Evolutionary conservation across 805 yeast genomes (phyloP), one percentile per base, ranked within the genome.

Genomic region (Candida insectalens): DNA sequence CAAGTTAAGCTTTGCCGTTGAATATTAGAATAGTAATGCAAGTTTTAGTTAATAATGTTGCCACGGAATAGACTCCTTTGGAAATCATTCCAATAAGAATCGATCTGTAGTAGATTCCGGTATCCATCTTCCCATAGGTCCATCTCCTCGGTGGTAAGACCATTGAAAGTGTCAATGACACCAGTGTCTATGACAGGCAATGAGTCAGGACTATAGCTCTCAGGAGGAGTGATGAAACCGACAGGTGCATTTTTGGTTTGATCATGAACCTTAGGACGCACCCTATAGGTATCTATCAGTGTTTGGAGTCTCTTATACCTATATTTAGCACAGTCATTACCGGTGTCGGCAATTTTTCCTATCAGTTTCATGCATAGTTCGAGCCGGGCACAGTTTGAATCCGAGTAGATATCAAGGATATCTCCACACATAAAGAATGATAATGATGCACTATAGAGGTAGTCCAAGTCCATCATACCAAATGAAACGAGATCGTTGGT

Each of bases 391-490:
- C 30, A 30, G 20, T 45, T 46, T 12, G 45, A 46, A 3, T 29
- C 36, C 5, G 30, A 15, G 29, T 44, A 41, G 27, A 43, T 36
- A 12, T 37, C 23, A 13, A 49, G 37, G 8, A 51, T 39, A 33
- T 45, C 48, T 12, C 53, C 51, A 35, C 51, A 47, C 40, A 51
- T 48, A 37, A 51, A 50, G 14, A 48, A 47, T 1, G 54, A 44
- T 31, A 50, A 31, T 15, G 48, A 38, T 2, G 54, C 46, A 31
- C 51, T 49, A 34, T 47, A 48, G 16, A 50, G 29, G 30, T 51
- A 51, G 36, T 51, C 54, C 25, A 50, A 38, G 37, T 51, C 56
- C 50, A 51, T 44, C n/a, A 48, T 49, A 17, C 53, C 56, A 38
- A 41, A 49, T 3, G 42, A 33, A 3, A 54, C 56, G 18, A 51